Base-by-base conservation (phyloP, 1,284 basidiomycete species). In the Cerrena zonata region DNA sequence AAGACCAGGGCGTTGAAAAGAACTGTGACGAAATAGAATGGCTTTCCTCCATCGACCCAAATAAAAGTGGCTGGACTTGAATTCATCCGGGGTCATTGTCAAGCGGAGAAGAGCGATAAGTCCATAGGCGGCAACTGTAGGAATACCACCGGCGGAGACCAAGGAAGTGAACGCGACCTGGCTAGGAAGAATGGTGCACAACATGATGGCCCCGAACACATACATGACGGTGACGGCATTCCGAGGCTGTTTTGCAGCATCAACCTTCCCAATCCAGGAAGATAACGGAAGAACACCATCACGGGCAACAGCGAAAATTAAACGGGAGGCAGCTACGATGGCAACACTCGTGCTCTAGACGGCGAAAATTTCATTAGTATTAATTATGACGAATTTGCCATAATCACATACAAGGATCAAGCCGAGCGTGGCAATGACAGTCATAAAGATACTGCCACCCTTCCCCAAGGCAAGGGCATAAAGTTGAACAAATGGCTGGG, bases 161-260 rank as follows among this genome's bases (percentile, higher is more conserved):
- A 93, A 74, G 15, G 88, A 91, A 2, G 84, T 89, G 71, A 93
- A 94, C 1, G 91, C 91, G 36, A 91, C 91, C 57, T 85, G 80
- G 57, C 87, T 90, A 1, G 90, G 88, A 24, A 93, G 71, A 59
- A 93, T 92, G 2, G 87, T 86, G 72, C 89, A 91, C 21, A 93
- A 73, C 12, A 93, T 60, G 24, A 69, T 48, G 0, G 86, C 84
- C 0, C 78, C 85, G 58, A 91, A 91, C 53, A 86, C 63, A 63
- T 79, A 87, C 63, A 92, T 90, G 58, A 91, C 80, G 0, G 86
- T 90, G 5, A 91, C 82, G 5, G 91, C 89, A 62, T 91, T 85
- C 52, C 74, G 78, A 0, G 91, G 91, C 59, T 91, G 86, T 2
- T 87, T 84, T 15, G 77, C 67, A 0, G 66, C 54, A 41, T 86